Base-by-base conservation (phyloP, 495 filamentous ascomycete genomes). In the Hyphodiscus hymeniophilus region DNA sequence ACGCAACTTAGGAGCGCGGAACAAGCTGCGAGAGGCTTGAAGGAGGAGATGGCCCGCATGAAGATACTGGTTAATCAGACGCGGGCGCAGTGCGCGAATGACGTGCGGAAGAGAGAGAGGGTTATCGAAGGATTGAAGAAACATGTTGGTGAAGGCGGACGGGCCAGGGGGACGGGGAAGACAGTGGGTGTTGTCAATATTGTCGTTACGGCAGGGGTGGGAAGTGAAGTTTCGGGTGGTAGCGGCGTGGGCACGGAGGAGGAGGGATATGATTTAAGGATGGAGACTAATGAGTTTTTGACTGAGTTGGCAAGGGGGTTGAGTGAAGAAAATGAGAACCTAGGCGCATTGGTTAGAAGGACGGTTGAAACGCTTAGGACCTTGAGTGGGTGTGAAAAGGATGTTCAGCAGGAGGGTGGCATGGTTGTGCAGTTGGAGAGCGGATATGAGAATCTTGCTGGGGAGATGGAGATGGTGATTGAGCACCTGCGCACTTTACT, bases 201-300 rank as follows among this genome's bases (percentile, higher is more conserved):
- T 38, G 76, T 60, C 11, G 75, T 83, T 28, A 70, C 66, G 0
- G 73, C 74, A 17, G 64, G 70, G 10, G 35, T 73, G 16, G 64
- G 65, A 26, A 55, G 54, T 10, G 60, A 58, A 11, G 51, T 54
- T 2, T 51, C 51, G 2, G 36, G 42, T 2, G 65, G 70, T 8
- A 69, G 70, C 2, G 70, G 65, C 21, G 60, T 68, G 1, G 72
- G 73, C 21, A 60, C 80, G 1, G 67, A 73, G 20, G 73, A 76
- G 38, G 76, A 80, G 0, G 76, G 70, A 31, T 89, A 92, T 63
- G 85, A 78, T 56, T 63, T 97, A 49, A 77, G 80, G 45, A 77
- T 84, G 54, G 94, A 97, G 66, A 95, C 92, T 4, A 90, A 88
- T 16, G 85, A 88, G 39, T 97, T 95, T 62, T 69, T 98, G 38